A percentile compares a stretch with the other conserved stretches of the same genome.
Evolutionary conservation across 192 early-diverging fungal species (phyloP).

Genomic region (Backusella australiensis): DNA sequence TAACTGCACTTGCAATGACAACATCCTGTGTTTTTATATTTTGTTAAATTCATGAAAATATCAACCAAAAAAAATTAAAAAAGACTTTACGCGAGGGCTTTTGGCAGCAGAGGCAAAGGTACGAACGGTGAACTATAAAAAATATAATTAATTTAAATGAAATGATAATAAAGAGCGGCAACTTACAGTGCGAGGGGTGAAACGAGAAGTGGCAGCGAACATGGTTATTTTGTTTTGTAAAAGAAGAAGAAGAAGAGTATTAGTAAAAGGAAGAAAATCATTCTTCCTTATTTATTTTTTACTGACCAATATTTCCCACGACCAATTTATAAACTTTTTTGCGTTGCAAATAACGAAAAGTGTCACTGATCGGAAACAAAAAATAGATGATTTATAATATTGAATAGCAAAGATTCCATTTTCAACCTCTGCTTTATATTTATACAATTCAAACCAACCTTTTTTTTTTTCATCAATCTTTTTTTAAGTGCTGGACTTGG

Average conservation of each 20-base stretch:
- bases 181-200: slow-evolving; percentile 15
- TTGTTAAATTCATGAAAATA: not conserved
- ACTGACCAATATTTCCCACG: not conserved
- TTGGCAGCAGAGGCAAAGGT: slow-evolving; percentile 28
- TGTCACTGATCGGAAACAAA: not conserved
- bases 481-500: no score
- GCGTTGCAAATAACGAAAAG: not conserved
- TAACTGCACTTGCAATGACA: slow-evolving; percentile 65
- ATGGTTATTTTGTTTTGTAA: not conserved
- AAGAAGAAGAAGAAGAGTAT: slow-evolving; percentile 4
- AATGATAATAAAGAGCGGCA: not conserved
- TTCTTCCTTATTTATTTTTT: not conserved
- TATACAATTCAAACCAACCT: not conserved
- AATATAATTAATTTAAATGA: not conserved
- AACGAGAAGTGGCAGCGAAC: slow-evolving; percentile 13
- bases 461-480: no score
- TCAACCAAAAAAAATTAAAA: not conserved
- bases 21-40: slow-evolving; percentile 42
- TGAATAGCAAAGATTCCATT: not conserved
- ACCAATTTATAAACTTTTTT: not conserved
- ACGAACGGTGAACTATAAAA: slow-evolving; percentile 10
- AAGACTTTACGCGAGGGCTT: slow-evolving; percentile 21
- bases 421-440: not conserved
- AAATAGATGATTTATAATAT: not conserved
- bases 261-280: not conserved